phyloP scores from a whole-genome alignment of 768 basidiomycete genomes.

The Russula ochroleuca region DNA sequence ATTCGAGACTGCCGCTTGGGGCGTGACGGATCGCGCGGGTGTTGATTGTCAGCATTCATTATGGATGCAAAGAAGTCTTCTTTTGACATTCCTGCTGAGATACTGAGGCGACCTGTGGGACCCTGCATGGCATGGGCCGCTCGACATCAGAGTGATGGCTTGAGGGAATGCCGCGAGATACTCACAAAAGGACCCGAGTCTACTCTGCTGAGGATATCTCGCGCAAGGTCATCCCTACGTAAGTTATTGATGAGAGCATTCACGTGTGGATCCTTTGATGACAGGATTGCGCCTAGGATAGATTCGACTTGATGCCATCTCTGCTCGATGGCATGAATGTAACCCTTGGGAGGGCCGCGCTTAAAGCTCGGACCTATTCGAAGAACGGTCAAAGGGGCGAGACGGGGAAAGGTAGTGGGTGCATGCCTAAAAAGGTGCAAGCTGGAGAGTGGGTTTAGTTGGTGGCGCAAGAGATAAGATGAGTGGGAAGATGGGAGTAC shows the following conservation, averaged over 20 bases:
- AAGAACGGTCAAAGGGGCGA: constrained; percentile 1
- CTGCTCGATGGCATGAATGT: constrained; percentile 90
- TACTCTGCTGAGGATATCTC: constrained; percentile 71
- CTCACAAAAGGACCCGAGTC: constrained; percentile 77
- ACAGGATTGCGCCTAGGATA: constrained; percentile 75
- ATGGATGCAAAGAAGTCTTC: constrained; percentile 78
- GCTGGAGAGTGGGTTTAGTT: constrained; percentile 37
- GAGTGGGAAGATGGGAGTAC: constrained; percentile 32
- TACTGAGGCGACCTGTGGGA: constrained; percentile 59
- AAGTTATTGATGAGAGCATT: constrained; percentile 59
- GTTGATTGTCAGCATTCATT: constrained; percentile 49
- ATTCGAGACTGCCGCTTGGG: constrained; percentile 70
- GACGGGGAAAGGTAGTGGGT: not conserved
- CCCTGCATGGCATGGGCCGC: constrained; percentile 42
- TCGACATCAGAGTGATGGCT: constrained; percentile 8
- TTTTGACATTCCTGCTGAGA: constrained; percentile 60
- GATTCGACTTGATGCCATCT: constrained; percentile 91
- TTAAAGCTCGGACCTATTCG: constrained; percentile 67
- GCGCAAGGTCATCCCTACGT: constrained; percentile 67
- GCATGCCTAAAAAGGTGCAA: constrained; percentile 61
- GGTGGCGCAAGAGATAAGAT: constrained; percentile 10
- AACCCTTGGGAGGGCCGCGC: constrained; percentile 84
- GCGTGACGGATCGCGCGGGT: constrained; percentile 51
- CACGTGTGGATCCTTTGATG: constrained; percentile 63
- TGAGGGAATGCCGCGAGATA: constrained; percentile 8